Percentiles rank a stretch among this genome's conserved stretches.
These are phyloP conservation scores for Isatis lusitanica DNA, from an alignment of 441 rosid genomes.

Conservation along the genomic window DNA sequence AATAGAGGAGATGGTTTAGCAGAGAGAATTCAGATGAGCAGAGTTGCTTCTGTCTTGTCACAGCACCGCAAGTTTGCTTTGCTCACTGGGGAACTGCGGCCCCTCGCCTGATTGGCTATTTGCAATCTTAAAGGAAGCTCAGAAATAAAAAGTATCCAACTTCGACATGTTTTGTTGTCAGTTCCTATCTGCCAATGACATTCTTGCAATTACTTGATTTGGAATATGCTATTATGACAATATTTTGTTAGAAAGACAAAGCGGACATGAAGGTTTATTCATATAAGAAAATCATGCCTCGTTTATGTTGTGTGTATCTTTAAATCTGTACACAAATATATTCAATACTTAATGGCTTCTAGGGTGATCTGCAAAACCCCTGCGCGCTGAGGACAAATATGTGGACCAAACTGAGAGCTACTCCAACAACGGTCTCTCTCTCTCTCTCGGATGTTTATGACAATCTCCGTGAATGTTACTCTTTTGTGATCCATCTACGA, in stretches of 20 bases:
- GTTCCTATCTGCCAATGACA: neutral
- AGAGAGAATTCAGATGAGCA: constrained; percentile 49
- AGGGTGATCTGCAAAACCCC: constrained; percentile 30
- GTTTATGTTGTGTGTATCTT: constrained; percentile 27
- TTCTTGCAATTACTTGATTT: constrained; percentile 2
- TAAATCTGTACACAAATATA: constrained; percentile 32
- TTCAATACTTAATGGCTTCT: constrained; percentile 28
- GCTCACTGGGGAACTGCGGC: constrained; percentile 78
- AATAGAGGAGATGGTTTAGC: constrained; percentile 35
- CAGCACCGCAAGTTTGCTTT: constrained; percentile 76
- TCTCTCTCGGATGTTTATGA: neutral
- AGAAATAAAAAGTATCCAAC: neutral
- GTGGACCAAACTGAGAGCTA: constrained; percentile 26
- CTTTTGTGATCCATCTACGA: constrained; percentile 86
- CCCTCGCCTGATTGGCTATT: constrained; percentile 38
- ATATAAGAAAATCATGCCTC: constrained; percentile 13
- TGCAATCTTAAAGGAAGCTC: neutral
- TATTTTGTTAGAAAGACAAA: constrained; percentile 10
- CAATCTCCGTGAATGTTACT: constrained; percentile 33
- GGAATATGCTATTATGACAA: neutral
- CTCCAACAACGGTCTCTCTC: constrained; percentile 2
- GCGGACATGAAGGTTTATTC: constrained; percentile 15
- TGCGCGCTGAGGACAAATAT: constrained; percentile 21
- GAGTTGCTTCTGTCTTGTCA: constrained; percentile 57
- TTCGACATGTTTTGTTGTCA: neutral